phyloP scores from a whole-genome alignment of 345 rosid species.

The Eutrema yunnanense region DNA sequence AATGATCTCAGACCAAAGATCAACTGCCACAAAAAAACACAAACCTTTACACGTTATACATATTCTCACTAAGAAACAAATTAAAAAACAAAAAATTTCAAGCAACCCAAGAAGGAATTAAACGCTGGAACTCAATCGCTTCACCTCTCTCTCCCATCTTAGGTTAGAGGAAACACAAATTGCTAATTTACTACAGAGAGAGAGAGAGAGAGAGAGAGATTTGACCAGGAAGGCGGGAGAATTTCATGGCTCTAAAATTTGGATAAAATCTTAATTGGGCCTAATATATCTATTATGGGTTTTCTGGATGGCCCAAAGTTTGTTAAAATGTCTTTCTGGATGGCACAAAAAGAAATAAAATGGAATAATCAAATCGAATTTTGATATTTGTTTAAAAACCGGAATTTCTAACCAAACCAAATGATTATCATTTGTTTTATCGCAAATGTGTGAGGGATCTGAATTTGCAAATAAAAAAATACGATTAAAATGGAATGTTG shows the following conservation, averaged over 20 bases:
- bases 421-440: not conserved
- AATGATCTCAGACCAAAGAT: slow-evolving; percentile 53
- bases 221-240: slow-evolving; percentile 15
- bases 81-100: not conserved
- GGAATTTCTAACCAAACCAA: slow-evolving; percentile 1
- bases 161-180: not conserved
- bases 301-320: no score
- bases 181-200: not conserved
- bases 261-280: no score
- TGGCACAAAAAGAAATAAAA: no score
- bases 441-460: not conserved
- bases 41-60: not conserved
- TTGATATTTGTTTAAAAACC: not conserved
- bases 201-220: not conserved
- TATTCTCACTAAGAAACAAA: not conserved
- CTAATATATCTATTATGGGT: no score
- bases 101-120: not conserved
- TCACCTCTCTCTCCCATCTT: slow-evolving; percentile 37
- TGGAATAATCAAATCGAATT: no score
- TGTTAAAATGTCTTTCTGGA: no score
- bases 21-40: slow-evolving; percentile 27
- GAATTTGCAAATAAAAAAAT: not conserved
- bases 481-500: not conserved
- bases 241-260: no score
- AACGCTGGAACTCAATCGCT: not conserved